Percentiles rank a stretch among this genome's conserved stretches.
Conservation (phyloP, 2,329 filamentous ascomycete species). For the Aspergillus brasiliensis region DNA sequence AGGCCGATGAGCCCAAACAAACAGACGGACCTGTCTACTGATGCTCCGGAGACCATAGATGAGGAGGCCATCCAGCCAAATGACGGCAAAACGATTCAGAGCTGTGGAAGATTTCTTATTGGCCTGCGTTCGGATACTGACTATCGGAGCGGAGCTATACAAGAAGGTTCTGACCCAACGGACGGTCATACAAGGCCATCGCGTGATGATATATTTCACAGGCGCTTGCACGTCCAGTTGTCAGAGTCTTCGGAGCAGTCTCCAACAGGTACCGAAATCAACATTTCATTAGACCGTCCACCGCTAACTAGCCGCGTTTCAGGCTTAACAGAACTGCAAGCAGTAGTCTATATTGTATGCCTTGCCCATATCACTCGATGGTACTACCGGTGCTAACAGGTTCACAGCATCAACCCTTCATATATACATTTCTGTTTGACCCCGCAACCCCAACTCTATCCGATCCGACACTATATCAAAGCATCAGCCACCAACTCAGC, state of each 20-base stretch:
- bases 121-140: constrained; percentile 47
- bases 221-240: constrained; percentile 40
- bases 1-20: constrained; percentile 4
- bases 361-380: not conserved
- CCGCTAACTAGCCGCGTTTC: not conserved
- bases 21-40: not conserved
- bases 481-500: constrained; percentile 52
- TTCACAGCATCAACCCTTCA: constrained; percentile 50
- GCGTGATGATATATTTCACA: constrained; percentile 37
- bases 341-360: constrained; percentile 47
- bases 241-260: constrained; percentile 18
- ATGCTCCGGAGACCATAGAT: not conserved
- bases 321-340: constrained; percentile 34
- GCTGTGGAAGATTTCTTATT: constrained; percentile 43
- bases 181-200: constrained; percentile 23
- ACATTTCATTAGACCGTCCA: too few relatives aligned
- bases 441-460: constrained; percentile 44
- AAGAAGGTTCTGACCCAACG: constrained; percentile 28
- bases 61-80: constrained; percentile 6
- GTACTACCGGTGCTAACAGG: constrained; percentile 11
- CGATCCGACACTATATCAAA: constrained; percentile 49
- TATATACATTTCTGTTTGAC: constrained; percentile 54
- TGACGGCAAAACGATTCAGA: constrained; percentile 23
- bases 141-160: constrained; percentile 30
- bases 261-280: constrained; percentile 17